These are phyloP conservation scores for Aristolochia contorta DNA, from an alignment of 164 flowering plant species.

Conservation along the genomic window DNA sequence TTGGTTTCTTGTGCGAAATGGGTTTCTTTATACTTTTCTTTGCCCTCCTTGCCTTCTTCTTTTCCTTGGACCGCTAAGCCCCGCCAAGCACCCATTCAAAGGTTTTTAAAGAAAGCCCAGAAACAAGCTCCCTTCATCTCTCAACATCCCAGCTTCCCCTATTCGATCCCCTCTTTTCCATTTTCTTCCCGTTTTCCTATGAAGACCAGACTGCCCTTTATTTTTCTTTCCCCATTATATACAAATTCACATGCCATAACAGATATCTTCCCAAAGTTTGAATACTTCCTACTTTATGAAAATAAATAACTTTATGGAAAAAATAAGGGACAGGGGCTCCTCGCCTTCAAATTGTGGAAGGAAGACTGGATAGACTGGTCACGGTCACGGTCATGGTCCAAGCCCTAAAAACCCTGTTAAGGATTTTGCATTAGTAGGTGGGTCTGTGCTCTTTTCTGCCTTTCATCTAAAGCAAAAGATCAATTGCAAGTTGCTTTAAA, in stretches of 20 bases:
- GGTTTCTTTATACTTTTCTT: constrained; percentile 50
- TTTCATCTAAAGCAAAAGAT: constrained; percentile 25
- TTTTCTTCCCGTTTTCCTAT: constrained; percentile 19
- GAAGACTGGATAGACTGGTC: constrained; percentile 9
- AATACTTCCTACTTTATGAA: constrained; percentile 13
- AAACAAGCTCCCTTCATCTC: constrained; percentile 9
- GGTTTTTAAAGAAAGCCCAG: constrained; percentile 18
- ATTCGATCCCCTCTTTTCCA: background rate
- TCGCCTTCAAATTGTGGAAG: constrained; percentile 9
- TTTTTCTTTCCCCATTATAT: constrained; percentile 11
- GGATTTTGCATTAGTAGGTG: constrained; percentile 11
- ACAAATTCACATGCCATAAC: constrained; percentile 32
- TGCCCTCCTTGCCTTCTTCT: constrained; percentile 14
- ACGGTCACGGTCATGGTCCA: constrained; percentile 27
- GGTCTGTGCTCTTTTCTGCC: constrained; percentile 14
- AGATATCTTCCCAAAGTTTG: constrained; percentile 38
- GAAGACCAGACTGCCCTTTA: constrained; percentile 24
- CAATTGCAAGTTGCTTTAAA: background rate
- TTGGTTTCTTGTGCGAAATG: constrained; percentile 49
- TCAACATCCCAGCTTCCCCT: constrained; percentile 1
- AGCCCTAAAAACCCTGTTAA: constrained; percentile 9
- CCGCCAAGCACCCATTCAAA: constrained; percentile 27
- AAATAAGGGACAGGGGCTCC: background rate
- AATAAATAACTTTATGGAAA: background rate
- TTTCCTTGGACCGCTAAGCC: constrained; percentile 20